Evolutionary conservation across 495 filamentous ascomycete genomes (phyloP), one percentile per base, ranked within the genome.

Genomic region (Collariella sp.): DNA sequence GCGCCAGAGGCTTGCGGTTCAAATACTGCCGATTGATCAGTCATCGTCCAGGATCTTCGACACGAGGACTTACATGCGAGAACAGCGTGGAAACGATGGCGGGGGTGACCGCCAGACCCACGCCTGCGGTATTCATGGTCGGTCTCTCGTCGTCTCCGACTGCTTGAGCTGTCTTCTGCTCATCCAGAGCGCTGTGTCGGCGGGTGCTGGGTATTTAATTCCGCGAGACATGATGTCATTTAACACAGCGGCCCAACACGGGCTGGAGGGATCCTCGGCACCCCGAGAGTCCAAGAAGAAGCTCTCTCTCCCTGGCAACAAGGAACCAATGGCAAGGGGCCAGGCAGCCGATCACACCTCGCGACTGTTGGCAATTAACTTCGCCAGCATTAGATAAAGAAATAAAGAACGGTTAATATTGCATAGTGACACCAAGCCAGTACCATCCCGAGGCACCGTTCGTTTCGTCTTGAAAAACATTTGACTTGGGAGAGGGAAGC

Each of bases 71-170:
- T 74, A 89, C 87, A 76, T 95, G 89, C 59, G 79, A 82, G 62
- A 94, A 67, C 49, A 87, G 81, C 7, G 89, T 91, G 42, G 84
- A 82, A 31, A 94, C 70, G 31, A 91, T 84, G 1, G 84, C 83
- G 13, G 89, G 89, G 55, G 87, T 85, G 36, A 95, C 79, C 26
- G 86, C 88, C 54, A 84, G 75, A 29, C 77, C 76, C 36, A 93
- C 78, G 3, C 85, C 78, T 31, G 88, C 73, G 6, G 87, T 91
- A 66, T 88, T 89, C 67, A 93, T 76, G 10, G 15, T 62, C n/a
- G 46, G n/a, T 47, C 11, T 49, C 47, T 43, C 16, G 22, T 18
- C 5, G 33, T 19, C 26, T 34, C 10, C 26, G 24, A n/a, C 5
- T 38, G 15, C 23, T 48, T 10, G 7, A 38, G 45, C 24, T 13